Conservation (phyloP, 768 basidiomycete species). For the Termitomyces sp. region DNA sequence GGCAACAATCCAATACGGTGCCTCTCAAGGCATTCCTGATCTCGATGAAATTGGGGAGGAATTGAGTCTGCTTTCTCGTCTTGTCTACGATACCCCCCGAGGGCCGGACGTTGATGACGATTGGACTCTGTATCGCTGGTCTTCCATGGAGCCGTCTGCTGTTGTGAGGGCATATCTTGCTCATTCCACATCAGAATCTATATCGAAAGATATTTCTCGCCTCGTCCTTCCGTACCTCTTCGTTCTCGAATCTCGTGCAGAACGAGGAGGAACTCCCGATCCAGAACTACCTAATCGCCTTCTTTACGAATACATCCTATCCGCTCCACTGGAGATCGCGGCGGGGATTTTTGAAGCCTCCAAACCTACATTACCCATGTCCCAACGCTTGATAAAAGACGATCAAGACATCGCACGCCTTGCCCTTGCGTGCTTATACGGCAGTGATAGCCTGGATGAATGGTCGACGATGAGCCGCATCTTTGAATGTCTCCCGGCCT, state of each 20-base stretch:
- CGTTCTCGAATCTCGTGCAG: constrained; percentile 84
- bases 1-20: constrained; percentile 79
- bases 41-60: constrained; percentile 92
- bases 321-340: constrained; percentile 60
- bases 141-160: constrained; percentile 55
- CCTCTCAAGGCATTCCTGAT: constrained; percentile 69
- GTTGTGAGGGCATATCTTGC: constrained; percentile 75
- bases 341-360: constrained; percentile 85
- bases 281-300: constrained; percentile 58
- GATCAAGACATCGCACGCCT: constrained; percentile 84
- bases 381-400: constrained; percentile 71
- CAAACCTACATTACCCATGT: constrained; percentile 76
- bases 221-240: constrained; percentile 92
- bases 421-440: constrained; percentile 88
- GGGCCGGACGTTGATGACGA: constrained; percentile 45
- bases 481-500: constrained; percentile 95
- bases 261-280: constrained; percentile 74
- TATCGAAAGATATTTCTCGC: constrained; percentile 65
- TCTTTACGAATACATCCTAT: constrained; percentile 70
- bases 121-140: constrained; percentile 80
- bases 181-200: constrained; percentile 59
- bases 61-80: constrained; percentile 76
- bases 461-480: constrained; percentile 88
- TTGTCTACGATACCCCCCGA: constrained; percentile 79
- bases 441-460: constrained; percentile 62